phyloP scores from a whole-genome alignment of 805 yeast species.

The Suhomyces emberorum region DNA sequence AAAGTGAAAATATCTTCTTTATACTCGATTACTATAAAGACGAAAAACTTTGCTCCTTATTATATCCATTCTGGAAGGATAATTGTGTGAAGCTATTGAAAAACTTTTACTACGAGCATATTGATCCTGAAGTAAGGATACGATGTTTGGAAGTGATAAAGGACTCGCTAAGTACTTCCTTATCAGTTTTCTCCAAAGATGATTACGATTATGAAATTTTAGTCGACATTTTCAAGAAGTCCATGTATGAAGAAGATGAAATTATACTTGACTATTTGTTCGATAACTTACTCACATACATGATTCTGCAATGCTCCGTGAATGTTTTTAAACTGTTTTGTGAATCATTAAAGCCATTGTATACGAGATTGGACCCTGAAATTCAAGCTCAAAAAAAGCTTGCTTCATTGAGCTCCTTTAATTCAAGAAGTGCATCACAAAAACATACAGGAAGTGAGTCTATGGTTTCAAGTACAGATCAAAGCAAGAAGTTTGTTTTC shows the following conservation, averaged over 20 bases:
- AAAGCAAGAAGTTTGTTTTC: conserved; percentile 4
- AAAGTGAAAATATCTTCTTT: conserved; percentile 35
- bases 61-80: conserved; percentile 49
- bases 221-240: conserved; percentile 26
- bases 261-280: conserved; percentile 29
- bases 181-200: conserved; percentile 24
- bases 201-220: conserved; percentile 31
- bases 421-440: conserved; percentile 8
- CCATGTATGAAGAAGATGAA: conserved; percentile 27
- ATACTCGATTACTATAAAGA: conserved; percentile 48
- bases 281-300: conserved; percentile 22
- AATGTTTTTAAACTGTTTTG: conserved; percentile 16
- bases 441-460: neutral
- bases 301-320: conserved; percentile 15
- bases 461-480: neutral
- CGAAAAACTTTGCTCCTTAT: conserved; percentile 52
- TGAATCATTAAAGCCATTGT: conserved; percentile 9
- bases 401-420: conserved; percentile 22
- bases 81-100: conserved; percentile 44
- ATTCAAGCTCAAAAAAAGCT: conserved; percentile 15
- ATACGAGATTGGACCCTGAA: no score
- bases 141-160: conserved; percentile 33
- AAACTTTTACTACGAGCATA: conserved; percentile 36
- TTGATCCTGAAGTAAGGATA: conserved; percentile 23
- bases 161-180: conserved; percentile 34